These are phyloP conservation scores for Cladosporium sp. DNA, from an alignment of 2,329 filamentous ascomycete species.

Conservation along the genomic window DNA sequence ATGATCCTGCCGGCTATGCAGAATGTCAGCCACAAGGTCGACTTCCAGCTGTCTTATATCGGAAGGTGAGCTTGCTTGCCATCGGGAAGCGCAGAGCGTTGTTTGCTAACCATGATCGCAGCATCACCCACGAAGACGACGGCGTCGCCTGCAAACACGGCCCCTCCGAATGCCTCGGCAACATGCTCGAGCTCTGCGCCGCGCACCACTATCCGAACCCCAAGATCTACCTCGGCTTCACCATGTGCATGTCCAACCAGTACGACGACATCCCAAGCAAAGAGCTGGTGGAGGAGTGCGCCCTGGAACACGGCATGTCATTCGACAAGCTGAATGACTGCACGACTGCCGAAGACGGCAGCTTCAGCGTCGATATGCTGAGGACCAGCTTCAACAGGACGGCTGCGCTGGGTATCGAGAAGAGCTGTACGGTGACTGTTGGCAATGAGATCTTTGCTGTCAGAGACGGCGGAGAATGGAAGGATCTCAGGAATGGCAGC, in stretches of 20 bases:
- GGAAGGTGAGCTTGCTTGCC: constrained; percentile 59
- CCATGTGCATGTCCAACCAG: constrained; percentile 76
- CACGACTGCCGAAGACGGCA: constrained; percentile 68
- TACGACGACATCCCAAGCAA: constrained; percentile 73
- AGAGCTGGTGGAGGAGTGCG: constrained; percentile 76
- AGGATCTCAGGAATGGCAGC: constrained; percentile 64
- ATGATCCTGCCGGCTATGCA: constrained; percentile 85
- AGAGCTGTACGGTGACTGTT: constrained; percentile 53
- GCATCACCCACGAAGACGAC: constrained; percentile 64
- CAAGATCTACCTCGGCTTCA: constrained; percentile 85
- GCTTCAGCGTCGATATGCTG: constrained; percentile 61
- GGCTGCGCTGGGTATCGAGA: constrained; percentile 40
- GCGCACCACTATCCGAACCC: constrained; percentile 74
- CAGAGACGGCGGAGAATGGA: constrained; percentile 72
- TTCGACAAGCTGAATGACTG: constrained; percentile 77
- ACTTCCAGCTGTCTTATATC: constrained; percentile 88
- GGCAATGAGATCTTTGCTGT: constrained; percentile 78
- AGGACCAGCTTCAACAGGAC: constrained; percentile 61
- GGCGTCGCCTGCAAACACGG: constrained; percentile 87
- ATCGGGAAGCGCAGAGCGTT: constrained; percentile 60
- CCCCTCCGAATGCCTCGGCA: constrained; percentile 81
- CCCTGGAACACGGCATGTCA: constrained; percentile 82
- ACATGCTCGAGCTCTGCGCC: constrained; percentile 91
- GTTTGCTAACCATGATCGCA: constrained; percentile 18
- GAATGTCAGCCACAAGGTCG: constrained; percentile 70